Conservation (phyloP, 371 early-diverging fungal genomes). For the Mucor indicus region DNA sequence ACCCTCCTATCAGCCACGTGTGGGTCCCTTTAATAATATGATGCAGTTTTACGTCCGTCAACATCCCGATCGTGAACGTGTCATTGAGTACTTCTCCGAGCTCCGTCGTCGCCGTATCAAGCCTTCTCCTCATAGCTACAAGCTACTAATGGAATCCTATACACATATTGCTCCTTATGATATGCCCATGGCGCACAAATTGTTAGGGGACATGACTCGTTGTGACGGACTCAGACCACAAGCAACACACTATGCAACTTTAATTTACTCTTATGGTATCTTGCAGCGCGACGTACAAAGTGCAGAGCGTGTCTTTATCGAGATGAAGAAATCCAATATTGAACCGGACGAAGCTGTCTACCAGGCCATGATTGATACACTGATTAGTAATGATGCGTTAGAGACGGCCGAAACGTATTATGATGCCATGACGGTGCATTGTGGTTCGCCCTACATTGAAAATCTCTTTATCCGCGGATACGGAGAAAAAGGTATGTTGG, state of each 20-base stretch:
- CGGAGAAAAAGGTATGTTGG: slow-evolving; percentile 43
- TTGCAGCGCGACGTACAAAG: slow-evolving; percentile 53
- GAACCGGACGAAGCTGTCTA: slow-evolving; percentile 54
- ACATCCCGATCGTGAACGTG: slow-evolving; percentile 52
- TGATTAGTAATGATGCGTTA: slow-evolving; percentile 46
- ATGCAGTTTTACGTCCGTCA: slow-evolving; percentile 67
- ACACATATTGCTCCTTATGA: slow-evolving; percentile 60
- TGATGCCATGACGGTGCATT: slow-evolving; percentile 12
- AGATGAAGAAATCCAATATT: slow-evolving; percentile 43
- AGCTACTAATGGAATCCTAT: slow-evolving; percentile 60
- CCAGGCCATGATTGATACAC: slow-evolving; percentile 58
- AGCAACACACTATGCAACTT: slow-evolving; percentile 58
- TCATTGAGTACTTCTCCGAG: slow-evolving; percentile 51
- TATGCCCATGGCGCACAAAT: slow-evolving; percentile 56
- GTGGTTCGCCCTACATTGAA: slow-evolving; percentile 61
- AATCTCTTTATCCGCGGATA: slow-evolving; percentile 63
- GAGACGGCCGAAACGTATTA: slow-evolving; percentile 46
- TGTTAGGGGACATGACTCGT: slow-evolving; percentile 50
- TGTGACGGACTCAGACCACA: slow-evolving; percentile 45
- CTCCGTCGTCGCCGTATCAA: slow-evolving; percentile 47
- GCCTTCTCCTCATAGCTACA: slow-evolving; percentile 64
- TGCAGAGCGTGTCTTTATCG: slow-evolving; percentile 49
- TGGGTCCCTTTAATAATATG: slow-evolving; percentile 65
- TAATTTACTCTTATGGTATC: slow-evolving; percentile 62
- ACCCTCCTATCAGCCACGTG: slow-evolving; percentile 49